Evolutionary conservation across 345 rosid species (phyloP), one percentile per base, ranked within the genome.

Genomic region (Eutrema heterophyllum): DNA sequence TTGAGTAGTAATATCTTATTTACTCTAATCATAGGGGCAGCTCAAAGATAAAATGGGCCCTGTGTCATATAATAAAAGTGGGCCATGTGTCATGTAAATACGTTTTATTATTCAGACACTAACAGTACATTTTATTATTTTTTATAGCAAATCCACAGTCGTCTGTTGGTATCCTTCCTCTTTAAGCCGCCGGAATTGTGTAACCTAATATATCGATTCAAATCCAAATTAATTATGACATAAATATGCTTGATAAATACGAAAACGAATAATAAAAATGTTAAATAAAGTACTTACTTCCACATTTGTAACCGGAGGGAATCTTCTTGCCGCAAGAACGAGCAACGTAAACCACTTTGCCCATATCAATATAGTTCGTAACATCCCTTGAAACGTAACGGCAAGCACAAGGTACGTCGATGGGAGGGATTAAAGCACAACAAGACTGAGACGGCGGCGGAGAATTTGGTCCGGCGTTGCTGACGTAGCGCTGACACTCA

Each of bases 321-420:
- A 84, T 62, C 13, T 75, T 79, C 13, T 74, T 71, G 69, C 85
- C 84, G 43, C 90, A 86, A 55, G 71, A 79, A 7, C 65, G 54
- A 33, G 83, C 83, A 40, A 82, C 82, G 9, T 73, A 75, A 33
- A 71, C 82, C 9, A 80, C 85, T 74, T 86, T 86, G 16, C 66
- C 69, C 86, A 82, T 73, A 72, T 82, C 83, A 38, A 82, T 41
- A 52, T 56, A 6, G 54, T 44, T 69, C 67, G 49, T 72, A 18
- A 78, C 44, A 4, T 71, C 75, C 21, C 56, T 30, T 10, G 85
- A 74, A 15, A 84, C 45, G 38, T 72, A 67, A 40, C 33, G 18
- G 69, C 86, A 81, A 1, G 70, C 6, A 49, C 88, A 83, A 12
- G 73, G 66, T 18, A 81, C 29, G 41, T 82, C 80, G 9, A 73